These are phyloP conservation scores for Sutorius eximius DNA, from an alignment of 1,284 basidiomycete genomes.

Conservation along the genomic window DNA sequence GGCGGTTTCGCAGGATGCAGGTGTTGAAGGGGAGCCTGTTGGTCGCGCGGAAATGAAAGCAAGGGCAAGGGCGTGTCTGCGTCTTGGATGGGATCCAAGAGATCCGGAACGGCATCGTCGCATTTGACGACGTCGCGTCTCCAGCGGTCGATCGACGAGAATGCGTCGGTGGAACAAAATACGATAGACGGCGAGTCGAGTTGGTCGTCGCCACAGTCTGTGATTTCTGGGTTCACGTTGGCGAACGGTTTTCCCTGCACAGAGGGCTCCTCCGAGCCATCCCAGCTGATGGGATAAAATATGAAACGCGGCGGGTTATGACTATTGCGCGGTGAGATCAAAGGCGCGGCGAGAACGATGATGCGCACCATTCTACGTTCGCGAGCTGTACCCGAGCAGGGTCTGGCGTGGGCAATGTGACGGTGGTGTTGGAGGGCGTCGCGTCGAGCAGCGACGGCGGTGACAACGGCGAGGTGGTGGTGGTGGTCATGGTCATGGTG, in stretches of 20 bases:
- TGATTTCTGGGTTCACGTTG: neutral
- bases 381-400: slow-evolving; percentile 10
- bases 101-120: slow-evolving; percentile 3
- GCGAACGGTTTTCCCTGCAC: neutral
- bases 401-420: slow-evolving; percentile 20
- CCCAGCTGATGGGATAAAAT: slow-evolving; percentile 30
- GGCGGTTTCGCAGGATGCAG: neutral
- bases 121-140: slow-evolving; percentile 18
- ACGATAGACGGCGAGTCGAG: slow-evolving; percentile 6
- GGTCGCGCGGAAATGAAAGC: slow-evolving; percentile 15
- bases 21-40: neutral
- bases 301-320: slow-evolving; percentile 23
- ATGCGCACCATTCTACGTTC: slow-evolving; percentile 11
- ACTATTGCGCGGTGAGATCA: slow-evolving; percentile 6
- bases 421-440: slow-evolving; percentile 24
- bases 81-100: slow-evolving; percentile 23
- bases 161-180: slow-evolving; percentile 15
- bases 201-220: slow-evolving; percentile 1
- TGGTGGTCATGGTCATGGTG: too few species aligned
- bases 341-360: neutral
- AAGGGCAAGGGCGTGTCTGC: slow-evolving; percentile 8
- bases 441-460: neutral
- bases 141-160: slow-evolving; percentile 24
- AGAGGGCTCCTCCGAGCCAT: slow-evolving; percentile 16
- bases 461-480: neutral